phyloP scores from a whole-genome alignment of 257 asterid genomes.

The Perilla frutescens region DNA sequence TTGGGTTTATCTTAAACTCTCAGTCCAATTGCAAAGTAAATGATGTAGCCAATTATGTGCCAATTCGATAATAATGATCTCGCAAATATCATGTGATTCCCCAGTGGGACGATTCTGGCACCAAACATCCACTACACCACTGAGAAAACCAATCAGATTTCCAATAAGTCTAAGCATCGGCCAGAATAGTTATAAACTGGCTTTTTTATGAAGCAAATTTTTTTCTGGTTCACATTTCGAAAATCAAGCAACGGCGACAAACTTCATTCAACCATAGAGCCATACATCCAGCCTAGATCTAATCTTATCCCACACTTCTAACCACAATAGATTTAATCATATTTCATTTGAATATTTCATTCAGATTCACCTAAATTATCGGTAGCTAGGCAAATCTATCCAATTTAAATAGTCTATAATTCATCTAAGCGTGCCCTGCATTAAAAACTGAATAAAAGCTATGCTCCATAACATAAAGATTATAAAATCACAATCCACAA shows the following conservation, averaged over 20 bases:
- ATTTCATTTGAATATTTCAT: too few species aligned
- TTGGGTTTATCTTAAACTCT: not conserved
- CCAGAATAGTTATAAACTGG: not conserved
- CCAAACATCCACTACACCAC: not conserved
- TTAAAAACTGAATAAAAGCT: conserved; percentile 11
- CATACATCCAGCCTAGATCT: not conserved
- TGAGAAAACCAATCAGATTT: not conserved
- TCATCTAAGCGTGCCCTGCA: conserved; percentile 13
- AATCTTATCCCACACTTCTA: not conserved
- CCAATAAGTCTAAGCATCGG: not conserved
- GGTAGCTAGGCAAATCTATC: conserved; percentile 9
- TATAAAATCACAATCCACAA: not conserved
- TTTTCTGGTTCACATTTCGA: conserved; percentile 14
- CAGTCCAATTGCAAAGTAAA: too few species aligned
- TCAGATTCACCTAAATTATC: too few species aligned
- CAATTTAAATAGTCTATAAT: not conserved
- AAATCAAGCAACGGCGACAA: conserved; percentile 7
- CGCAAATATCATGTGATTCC: conserved; percentile 1
- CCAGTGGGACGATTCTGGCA: not conserved
- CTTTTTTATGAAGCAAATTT: not conserved
- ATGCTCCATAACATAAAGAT: not conserved
- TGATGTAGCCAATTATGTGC: not conserved
- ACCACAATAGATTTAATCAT: not conserved
- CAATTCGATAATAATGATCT: not conserved
- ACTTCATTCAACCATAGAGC: not conserved